These are phyloP conservation scores for Metschnikowia dekortorum DNA, from an alignment of 805 yeast genomes.

Conservation along the genomic window DNA sequence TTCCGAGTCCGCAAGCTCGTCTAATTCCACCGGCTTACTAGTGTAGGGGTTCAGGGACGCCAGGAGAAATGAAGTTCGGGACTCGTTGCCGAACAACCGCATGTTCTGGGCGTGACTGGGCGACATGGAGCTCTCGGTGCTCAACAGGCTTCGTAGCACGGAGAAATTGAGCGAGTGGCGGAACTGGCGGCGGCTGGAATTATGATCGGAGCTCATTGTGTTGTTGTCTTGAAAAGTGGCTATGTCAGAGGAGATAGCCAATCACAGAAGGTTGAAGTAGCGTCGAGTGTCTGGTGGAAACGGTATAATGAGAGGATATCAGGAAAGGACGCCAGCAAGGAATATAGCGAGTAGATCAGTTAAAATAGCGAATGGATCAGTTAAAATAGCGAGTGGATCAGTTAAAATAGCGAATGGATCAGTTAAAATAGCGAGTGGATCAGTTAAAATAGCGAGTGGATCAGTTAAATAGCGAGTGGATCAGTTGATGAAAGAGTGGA, in stretches of 20 bases:
- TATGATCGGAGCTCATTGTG: background rate
- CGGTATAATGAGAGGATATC: too few species aligned
- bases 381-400: too few species aligned
- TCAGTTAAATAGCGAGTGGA: too few species aligned
- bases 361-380: too few species aligned
- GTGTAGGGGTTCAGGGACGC: background rate
- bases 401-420: too few species aligned
- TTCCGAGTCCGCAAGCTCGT: constrained; percentile 40
- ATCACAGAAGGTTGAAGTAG: too few species aligned
- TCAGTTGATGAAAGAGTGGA: too few species aligned
- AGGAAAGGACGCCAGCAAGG: too few species aligned
- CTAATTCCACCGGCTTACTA: constrained; percentile 16
- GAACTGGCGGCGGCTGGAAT: constrained; percentile 2
- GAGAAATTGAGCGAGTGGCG: constrained; percentile 6
- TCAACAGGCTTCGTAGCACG: constrained; percentile 4
- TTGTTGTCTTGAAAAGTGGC: background rate
- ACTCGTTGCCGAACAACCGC: constrained; percentile 4
- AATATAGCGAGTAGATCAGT: too few species aligned
- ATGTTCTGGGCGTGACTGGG: background rate
- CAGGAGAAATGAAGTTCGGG: constrained; percentile 6
- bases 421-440: too few species aligned
- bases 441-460: too few species aligned
- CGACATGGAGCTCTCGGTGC: constrained; percentile 6
- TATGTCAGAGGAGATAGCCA: background rate
- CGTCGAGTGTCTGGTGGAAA: too few species aligned